Base-by-base conservation (phyloP, 2,329 filamentous ascomycete species). In the Xylaria sp. region DNA sequence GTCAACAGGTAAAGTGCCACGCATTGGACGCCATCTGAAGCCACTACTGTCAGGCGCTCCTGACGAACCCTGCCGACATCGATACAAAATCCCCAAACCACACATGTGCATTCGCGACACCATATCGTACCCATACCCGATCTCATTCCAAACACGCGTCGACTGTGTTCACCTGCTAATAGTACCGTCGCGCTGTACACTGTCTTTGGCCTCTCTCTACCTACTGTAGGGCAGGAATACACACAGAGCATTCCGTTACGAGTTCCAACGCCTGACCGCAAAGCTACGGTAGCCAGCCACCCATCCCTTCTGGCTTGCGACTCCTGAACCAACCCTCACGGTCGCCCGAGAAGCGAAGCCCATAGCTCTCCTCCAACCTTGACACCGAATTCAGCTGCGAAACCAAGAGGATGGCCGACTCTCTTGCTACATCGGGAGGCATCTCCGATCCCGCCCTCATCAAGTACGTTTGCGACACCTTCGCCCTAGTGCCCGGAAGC, bases 361-460 rank as follows among this genome's bases (percentile, higher is more conserved):
- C 52, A 44, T 40, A 48, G 47, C 57, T 39, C 46, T 58, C 60
- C 44, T 38, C 41, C 47, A 43, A 48, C 41, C 18, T 46, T 37
- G 46, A 57, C 54, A 54, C 51, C 54, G 52, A 44, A 44, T 18
- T 19, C 22, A 38, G 47, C 47, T 19, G 24, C 43, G 43, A 39
- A 26, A 43, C 44, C 51, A 40, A 39, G 42, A 66, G 60, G 40
- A 71, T 70, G 69, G 48, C 60, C 49, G 69, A 70, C 34, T 39
- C 53, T 22, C 70, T 80, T 57, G 69, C 69, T 62, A 72, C 74
- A 39, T 72, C 74, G 71, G 84, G 83, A 63, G 84, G 84, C 67
- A 87, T 87, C 72, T 85, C 84, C 59, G 84, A 87, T 76, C 84
- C 84, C 63, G 81, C 82, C 67, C 81, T 87, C 66, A 87, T 87